Percentiles rank a stretch among this genome's conserved stretches.
Conservation (phyloP, 768 basidiomycete species). For the Tricholoma bakamatsutake region DNA sequence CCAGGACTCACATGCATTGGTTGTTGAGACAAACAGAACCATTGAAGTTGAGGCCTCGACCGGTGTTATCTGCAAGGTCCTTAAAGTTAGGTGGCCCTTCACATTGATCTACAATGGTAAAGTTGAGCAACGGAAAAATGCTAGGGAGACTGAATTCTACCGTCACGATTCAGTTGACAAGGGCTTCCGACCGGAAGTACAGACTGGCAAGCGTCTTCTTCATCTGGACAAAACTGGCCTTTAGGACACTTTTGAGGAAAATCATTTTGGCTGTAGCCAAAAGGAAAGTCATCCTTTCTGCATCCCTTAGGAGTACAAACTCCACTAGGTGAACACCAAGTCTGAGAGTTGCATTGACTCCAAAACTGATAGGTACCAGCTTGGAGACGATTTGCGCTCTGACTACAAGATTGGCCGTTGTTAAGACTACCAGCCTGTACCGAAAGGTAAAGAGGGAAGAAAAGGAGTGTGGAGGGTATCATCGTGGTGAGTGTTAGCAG, state of each 20-base stretch:
- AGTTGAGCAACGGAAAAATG: background rate
- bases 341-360: conserved; percentile 68
- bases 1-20: conserved; percentile 63
- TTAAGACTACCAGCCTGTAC: conserved; percentile 42
- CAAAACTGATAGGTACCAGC: conserved; percentile 75
- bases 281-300: conserved; percentile 71
- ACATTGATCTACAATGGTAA: conserved; percentile 61
- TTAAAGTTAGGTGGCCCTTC: conserved; percentile 57
- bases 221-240: conserved; percentile 80
- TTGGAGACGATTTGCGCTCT: conserved; percentile 60
- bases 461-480: conserved; percentile 47
- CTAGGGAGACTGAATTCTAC: conserved; percentile 31
- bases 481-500: conserved; percentile 6
- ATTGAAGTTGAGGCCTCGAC: conserved; percentile 69
- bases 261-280: conserved; percentile 46
- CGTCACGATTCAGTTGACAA: conserved; percentile 87
- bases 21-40: conserved; percentile 82
- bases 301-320: conserved; percentile 64
- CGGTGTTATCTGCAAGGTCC: conserved; percentile 57
- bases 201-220: conserved; percentile 62
- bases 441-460: conserved; percentile 34
- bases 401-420: conserved; percentile 43
- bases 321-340: conserved; percentile 52
- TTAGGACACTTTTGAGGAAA: conserved; percentile 57
- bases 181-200: conserved; percentile 54